phyloP scores from a whole-genome alignment of 2,329 filamentous ascomycete species.

The Celoporthe dispersa region DNA sequence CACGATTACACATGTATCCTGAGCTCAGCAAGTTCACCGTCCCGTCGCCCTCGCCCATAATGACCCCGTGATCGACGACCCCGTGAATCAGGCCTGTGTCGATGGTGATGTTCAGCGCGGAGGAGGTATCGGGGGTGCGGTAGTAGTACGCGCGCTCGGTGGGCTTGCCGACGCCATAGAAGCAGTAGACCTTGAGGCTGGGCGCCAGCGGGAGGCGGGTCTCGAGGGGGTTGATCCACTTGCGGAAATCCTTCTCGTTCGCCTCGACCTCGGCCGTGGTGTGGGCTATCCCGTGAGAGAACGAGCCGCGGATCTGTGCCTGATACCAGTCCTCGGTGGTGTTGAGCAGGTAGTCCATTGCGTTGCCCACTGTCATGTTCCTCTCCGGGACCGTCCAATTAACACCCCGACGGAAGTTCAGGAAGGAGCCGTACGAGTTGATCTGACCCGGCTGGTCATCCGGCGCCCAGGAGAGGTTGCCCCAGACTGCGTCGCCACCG shows the following conservation, averaged over 20 bases:
- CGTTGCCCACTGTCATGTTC: slow-evolving; percentile 82
- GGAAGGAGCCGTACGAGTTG: slow-evolving; percentile 75
- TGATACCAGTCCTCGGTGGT: slow-evolving; percentile 86
- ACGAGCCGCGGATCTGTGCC: slow-evolving; percentile 71
- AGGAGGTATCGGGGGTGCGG: slow-evolving; percentile 68
- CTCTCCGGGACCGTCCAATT: slow-evolving; percentile 67
- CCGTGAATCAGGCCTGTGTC: slow-evolving; percentile 66
- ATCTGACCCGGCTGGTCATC: slow-evolving; percentile 79
- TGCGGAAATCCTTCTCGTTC: slow-evolving; percentile 75
- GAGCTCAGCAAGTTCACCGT: slow-evolving; percentile 91
- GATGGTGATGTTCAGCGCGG: slow-evolving; percentile 74
- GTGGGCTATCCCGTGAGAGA: slow-evolving; percentile 87
- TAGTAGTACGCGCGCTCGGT: slow-evolving; percentile 96
- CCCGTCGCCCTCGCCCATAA: slow-evolving; percentile 94
- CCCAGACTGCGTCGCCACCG: slow-evolving; percentile 94
- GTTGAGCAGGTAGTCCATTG: slow-evolving; percentile 76
- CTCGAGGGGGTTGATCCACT: slow-evolving; percentile 92
- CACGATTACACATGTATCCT: slow-evolving; percentile 96
- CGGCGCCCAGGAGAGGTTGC: slow-evolving; percentile 82
- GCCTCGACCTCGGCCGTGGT: slow-evolving; percentile 79
- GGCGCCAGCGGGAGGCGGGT: slow-evolving; percentile 85
- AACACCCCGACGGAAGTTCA: slow-evolving; percentile 76
- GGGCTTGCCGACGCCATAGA: slow-evolving; percentile 93
- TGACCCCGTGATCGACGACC: slow-evolving; percentile 81
- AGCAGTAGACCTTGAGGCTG: slow-evolving; percentile 92